Evolutionary conservation across 2,329 filamentous ascomycete genomes (phyloP).

Genomic region (Diaporthe velutina): DNA sequence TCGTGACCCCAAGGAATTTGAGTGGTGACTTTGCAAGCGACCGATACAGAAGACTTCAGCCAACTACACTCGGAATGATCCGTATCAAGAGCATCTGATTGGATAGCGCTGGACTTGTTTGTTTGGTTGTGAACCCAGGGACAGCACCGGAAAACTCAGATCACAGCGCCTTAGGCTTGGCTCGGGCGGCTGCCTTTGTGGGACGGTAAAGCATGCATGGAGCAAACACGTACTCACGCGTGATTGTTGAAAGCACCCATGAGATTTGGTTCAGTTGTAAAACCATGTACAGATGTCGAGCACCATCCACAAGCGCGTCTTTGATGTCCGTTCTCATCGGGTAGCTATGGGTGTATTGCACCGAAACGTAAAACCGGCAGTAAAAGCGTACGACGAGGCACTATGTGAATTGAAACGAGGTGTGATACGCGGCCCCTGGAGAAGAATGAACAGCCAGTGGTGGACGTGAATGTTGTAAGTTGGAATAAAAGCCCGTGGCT

Average conservation of each 20-base stretch:
- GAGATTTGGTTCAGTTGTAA: not conserved
- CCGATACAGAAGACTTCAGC: not conserved
- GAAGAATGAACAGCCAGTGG: not conserved
- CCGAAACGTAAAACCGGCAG: not conserved
- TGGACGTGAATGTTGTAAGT: not conserved
- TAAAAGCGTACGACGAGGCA: not conserved
- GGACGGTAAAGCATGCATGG: not conserved
- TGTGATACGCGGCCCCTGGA: fast-evolving
- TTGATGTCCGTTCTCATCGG: not conserved
- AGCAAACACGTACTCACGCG: not conserved
- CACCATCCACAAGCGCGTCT: not conserved
- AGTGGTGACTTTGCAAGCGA: not conserved
- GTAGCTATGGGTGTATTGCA: not conserved
- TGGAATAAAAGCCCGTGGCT: not conserved
- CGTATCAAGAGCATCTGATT: not conserved
- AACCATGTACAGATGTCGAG: not conserved
- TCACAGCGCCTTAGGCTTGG: not conserved
- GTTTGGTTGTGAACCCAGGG: not conserved
- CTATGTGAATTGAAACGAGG: not conserved
- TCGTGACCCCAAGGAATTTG: not conserved
- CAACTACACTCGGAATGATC: not conserved
- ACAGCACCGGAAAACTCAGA: not conserved
- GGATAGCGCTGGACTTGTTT: not conserved
- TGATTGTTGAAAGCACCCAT: not conserved
- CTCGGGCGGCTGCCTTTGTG: not conserved